These are phyloP conservation scores for Ilyonectria robusta DNA, from an alignment of 2,329 filamentous ascomycete genomes.

Conservation along the genomic window DNA sequence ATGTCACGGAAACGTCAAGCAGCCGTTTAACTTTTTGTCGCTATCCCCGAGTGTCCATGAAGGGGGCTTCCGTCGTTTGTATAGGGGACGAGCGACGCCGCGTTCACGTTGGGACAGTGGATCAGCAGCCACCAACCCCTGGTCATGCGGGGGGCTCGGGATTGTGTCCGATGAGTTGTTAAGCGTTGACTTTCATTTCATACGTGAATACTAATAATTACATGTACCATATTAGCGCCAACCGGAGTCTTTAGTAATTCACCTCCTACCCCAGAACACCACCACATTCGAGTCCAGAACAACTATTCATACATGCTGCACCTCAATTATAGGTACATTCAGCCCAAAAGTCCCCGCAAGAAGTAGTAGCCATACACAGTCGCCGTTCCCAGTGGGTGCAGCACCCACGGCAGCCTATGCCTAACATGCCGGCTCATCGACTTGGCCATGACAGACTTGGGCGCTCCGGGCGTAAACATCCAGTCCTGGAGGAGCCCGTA, in stretches of 20 bases:
- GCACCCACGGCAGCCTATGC: constrained; percentile 47
- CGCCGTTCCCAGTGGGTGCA: constrained; percentile 51
- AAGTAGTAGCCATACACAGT: constrained; percentile 49
- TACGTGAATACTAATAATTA: rapidly evolving
- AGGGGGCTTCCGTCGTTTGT: constrained; percentile 24
- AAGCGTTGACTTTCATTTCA: constrained; percentile 15
- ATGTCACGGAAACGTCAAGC: constrained; percentile 15
- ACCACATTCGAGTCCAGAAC: constrained; percentile 2
- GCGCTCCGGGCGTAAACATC: constrained; percentile 63
- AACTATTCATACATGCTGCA: background rate
- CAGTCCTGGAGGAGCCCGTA: constrained; percentile 63
- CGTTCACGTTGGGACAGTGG: constrained; percentile 34
- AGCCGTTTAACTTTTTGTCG: constrained; percentile 13
- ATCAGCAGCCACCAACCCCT: constrained; percentile 37
- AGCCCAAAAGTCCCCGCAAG: constrained; percentile 33
- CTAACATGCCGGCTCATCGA: constrained; percentile 51
- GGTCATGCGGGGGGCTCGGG: constrained; percentile 43
- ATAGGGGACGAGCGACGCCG: constrained; percentile 24
- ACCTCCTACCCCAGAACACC: background rate
- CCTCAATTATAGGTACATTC: background rate
- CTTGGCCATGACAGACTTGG: constrained; percentile 58
- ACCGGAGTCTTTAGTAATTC: constrained; percentile 7
- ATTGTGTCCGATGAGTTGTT: constrained; percentile 16
- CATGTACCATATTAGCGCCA: constrained; percentile 35
- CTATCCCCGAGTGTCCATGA: constrained; percentile 29